Percentiles rank a stretch among this genome's conserved stretches.
phyloP scores from a whole-genome alignment of 108 stramenopile species.

The Nannochloropsis salina region DNA sequence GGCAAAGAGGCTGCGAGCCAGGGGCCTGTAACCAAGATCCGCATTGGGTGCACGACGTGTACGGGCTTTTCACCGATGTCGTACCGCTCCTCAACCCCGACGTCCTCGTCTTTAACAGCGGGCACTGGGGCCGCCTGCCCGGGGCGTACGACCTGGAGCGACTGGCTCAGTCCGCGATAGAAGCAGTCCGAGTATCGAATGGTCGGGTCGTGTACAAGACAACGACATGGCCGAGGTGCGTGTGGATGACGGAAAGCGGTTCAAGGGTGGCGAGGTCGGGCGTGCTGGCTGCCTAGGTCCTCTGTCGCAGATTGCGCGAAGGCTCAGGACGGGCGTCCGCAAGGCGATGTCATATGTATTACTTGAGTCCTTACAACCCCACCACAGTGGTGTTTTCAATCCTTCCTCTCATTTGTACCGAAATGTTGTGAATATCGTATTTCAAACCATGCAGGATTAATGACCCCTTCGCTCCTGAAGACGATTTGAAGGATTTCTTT shows the following conservation, averaged over 20 bases:
- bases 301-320: too few relatives aligned
- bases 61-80: not conserved
- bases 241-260: not conserved
- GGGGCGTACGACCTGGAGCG: not conserved
- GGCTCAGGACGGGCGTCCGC: too few relatives aligned
- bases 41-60: not conserved
- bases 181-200: constrained; percentile 4
- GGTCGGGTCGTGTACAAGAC: not conserved
- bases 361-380: too few relatives aligned
- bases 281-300: too few relatives aligned
- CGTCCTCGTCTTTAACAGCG: not conserved
- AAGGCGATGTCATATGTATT: too few relatives aligned
- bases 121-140: not conserved
- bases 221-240: not conserved
- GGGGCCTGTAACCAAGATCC: not conserved
- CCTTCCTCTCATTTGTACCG: not conserved
- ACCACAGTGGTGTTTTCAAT: too few relatives aligned
- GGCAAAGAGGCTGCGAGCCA: not conserved
- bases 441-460: not conserved
- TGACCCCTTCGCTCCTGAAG: not conserved
- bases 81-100: not conserved
- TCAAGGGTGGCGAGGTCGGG: too few relatives aligned
- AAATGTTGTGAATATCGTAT: too few relatives aligned
- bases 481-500: not conserved
- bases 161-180: not conserved